Evolutionary conservation across 495 filamentous ascomycete species (phyloP).

Genomic region (Podospora conica): DNA sequence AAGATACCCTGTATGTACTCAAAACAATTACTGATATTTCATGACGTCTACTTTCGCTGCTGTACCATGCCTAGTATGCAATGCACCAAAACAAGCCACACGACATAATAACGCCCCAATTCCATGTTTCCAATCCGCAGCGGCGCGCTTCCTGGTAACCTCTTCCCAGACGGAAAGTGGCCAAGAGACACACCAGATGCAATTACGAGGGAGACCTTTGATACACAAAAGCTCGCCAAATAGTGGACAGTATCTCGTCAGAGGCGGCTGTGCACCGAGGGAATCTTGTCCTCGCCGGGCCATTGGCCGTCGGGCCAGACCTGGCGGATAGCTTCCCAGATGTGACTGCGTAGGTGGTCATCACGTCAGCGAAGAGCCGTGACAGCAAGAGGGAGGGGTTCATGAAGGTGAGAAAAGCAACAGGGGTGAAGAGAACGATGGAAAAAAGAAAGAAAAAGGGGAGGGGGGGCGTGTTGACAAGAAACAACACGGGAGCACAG

Average conservation of each 20-base stretch:
- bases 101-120: not conserved
- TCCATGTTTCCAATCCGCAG: not conserved
- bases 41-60: not conserved
- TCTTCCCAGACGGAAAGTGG: not conserved
- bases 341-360: conserved; percentile 49
- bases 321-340: conserved; percentile 78
- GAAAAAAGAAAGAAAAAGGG: not conserved
- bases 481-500: not conserved
- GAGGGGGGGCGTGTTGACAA: not conserved
- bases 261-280: conserved; percentile 30
- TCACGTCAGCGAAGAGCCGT: conserved; percentile 1
- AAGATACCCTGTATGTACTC: not conserved
- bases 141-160: not conserved
- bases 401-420: no score
- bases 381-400: not conserved
- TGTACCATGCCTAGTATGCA: not conserved
- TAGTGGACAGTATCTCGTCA: conserved; percentile 2
- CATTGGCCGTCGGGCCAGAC: conserved; percentile 82
- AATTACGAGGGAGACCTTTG: not conserved
- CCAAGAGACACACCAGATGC: not conserved
- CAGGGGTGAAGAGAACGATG: not conserved
- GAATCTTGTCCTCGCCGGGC: conserved; percentile 58
- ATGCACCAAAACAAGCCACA: not conserved
- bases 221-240: not conserved
- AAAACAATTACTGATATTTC: not conserved